Base-by-base conservation (phyloP, 2,329 filamentous ascomycete species). In the Fusarium sp. region DNA sequence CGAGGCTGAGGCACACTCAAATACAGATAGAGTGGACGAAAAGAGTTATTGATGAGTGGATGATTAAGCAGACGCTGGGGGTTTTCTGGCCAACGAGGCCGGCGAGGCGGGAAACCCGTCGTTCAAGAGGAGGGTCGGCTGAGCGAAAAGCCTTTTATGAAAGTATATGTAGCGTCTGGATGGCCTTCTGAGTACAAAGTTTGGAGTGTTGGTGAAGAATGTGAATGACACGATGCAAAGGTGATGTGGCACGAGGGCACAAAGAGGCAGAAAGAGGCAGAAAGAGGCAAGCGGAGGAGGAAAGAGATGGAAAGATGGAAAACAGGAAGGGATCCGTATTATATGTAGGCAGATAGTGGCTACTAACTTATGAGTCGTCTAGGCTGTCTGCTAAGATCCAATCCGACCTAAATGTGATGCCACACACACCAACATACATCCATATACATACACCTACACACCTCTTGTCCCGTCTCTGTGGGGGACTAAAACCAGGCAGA, bases 401-500 rank as follows among this genome's bases (percentile, higher is more conserved):
- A 68, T 56, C 48, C 44, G 58, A 69, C 65, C 41, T 69, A 69
- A 53, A 67, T 53, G 66, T 60, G 70, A 73, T 73, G 66, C 70
- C 70, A 73, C 70, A 71, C 66, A 70, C 68, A 65, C 48, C 54
- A 35, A 70, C 67, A 59, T 61, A 65, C 47, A 42, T 51, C 47
- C 47, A 42, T 51, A 33, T 64, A n/a, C 33, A 39, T 65, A 65
- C 38, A 44, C 35, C 59, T 65, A 59, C 51, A 51, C 64, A 65
- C 64, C 39, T 66, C 44, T 47, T 63, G 42, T 48, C 59, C 50
- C 41, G 28, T 45, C 57, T 65, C 56, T 53, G 64, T 69, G 70
- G 69, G 69, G 64, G 65, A 65, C 55, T 50, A 71, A 55, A 71
- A 67, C 68, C 63, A 73, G 66, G 70, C 57, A 73, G 61, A 72